Conservation (phyloP, 2,329 filamentous ascomycete genomes). For the Cladosporium sp. region DNA sequence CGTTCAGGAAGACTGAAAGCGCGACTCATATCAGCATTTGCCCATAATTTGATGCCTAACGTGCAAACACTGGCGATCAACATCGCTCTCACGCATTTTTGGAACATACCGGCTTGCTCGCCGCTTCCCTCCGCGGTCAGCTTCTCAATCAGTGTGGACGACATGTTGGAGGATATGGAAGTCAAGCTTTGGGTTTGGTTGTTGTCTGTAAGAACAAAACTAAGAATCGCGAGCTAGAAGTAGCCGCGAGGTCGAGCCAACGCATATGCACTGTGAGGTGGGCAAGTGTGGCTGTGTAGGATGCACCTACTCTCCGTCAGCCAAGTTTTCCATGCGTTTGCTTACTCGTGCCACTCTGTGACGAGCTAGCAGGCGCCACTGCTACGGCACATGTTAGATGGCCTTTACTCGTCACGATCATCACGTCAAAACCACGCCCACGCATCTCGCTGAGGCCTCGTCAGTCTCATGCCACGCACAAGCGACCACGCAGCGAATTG, state of each 20-base stretch:
- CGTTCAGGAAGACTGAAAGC: slow-evolving; percentile 44
- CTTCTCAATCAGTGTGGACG: slow-evolving; percentile 35
- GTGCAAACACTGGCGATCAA: not conserved
- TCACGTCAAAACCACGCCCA: too few relatives aligned
- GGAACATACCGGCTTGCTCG: slow-evolving; percentile 35
- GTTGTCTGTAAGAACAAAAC: not conserved
- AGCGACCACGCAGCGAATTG: too few relatives aligned
- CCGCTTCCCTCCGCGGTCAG: slow-evolving; percentile 40
- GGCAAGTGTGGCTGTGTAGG: slow-evolving; percentile 6
- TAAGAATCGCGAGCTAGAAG: not conserved
- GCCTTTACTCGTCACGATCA: not conserved
- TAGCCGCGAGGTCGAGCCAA: not conserved
- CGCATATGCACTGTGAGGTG: not conserved
- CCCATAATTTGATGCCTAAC: too few relatives aligned
- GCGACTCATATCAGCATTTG: not conserved
- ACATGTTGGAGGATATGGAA: not conserved
- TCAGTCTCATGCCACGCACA: too few relatives aligned
- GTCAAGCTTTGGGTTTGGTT: not conserved
- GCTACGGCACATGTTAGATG: not conserved
- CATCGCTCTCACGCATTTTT: not conserved
- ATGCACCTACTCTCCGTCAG: not conserved
- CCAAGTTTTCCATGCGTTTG: slow-evolving; percentile 10
- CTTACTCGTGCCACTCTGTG: slow-evolving; percentile 1
- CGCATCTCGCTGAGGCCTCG: too few relatives aligned
- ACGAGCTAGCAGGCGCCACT: not conserved